Evolutionary conservation across 192 early-diverging fungal species (phyloP), one percentile per base, ranked within the genome.

Genomic region (Backusella tuberculispora): DNA sequence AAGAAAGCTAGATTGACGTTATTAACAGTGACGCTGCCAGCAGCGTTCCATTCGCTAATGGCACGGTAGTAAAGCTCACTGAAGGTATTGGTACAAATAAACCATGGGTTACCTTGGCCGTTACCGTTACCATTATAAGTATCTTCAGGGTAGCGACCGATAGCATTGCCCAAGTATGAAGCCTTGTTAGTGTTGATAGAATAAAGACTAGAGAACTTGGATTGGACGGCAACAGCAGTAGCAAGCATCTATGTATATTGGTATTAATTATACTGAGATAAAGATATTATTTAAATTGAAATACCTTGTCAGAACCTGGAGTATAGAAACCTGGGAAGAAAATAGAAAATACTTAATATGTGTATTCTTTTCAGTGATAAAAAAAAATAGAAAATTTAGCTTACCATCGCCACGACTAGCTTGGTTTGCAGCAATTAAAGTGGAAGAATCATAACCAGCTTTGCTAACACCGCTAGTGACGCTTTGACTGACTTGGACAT

Each of bases 131-230:
- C 93, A 63, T 94, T 77, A 63, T 95, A 95, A n/a, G 83, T 80
- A 81, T 95, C 94, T 71, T 91, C 94, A 1, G 87, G 81, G 71
- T 95, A 95, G 19, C 94, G 68, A 6, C 92, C 94, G n/a, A 91
- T 84, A 0, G 88, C 91, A 12, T 83, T 83, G 9, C 83, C 90
- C 42, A 73, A 14, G 13, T 43, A 12, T 9, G 42, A 41, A 14
- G 10, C 42, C 21, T 45, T 38, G 29, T 73, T 21, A 1, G 43
- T 21, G 75, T 91, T 92, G 78, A 92, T 76, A 15, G 78, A 37
- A 64, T 83, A 90, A 3, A 83, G 66, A 7, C 64, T 63, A 34
- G 69, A 46, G 66, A 90, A 82, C 4, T 40, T 14, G 7, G 21
- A 26, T 48, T 75, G 68, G 34, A 81, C 45, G 3, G 46, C 45